Percentiles rank a stretch among this genome's conserved stretches.
These are phyloP conservation scores for Populus tremula DNA, from an alignment of 345 rosid genomes.

Conservation along the genomic window DNA sequence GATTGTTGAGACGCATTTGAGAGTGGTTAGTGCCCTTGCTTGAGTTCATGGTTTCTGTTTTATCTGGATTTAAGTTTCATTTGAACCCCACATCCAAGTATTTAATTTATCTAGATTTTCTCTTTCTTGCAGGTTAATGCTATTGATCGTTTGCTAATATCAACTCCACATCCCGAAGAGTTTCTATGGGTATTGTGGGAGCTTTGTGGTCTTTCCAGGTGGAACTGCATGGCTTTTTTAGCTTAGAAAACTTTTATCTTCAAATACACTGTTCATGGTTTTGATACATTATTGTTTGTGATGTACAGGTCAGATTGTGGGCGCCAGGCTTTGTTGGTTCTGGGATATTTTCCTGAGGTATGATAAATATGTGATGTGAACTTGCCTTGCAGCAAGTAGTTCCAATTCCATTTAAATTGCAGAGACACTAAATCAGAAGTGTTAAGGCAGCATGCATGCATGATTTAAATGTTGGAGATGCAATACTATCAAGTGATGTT, in stretches of 20 bases:
- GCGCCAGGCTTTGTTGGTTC: slow-evolving; percentile 77
- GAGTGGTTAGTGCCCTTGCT: slow-evolving; percentile 73
- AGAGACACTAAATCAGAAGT: slow-evolving; percentile 12
- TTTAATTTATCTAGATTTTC: slow-evolving; percentile 4
- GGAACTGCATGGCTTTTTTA: slow-evolving; percentile 5
- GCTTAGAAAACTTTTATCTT: neutral
- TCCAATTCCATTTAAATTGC: slow-evolving; percentile 8
- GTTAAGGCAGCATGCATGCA: neutral
- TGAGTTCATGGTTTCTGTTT: neutral
- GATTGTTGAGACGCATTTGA: slow-evolving; percentile 83
- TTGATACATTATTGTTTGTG: slow-evolving; percentile 21
- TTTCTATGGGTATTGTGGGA: slow-evolving; percentile 97
- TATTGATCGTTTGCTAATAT: slow-evolving; percentile 70
- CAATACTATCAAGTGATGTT: neutral
- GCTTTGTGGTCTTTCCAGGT: slow-evolving; percentile 93
- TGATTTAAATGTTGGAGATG: slow-evolving; percentile 7
- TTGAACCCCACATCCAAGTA: slow-evolving; percentile 1
- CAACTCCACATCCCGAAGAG: slow-evolving; percentile 82
- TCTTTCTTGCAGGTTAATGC: slow-evolving; percentile 62
- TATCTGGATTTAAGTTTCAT: slow-evolving; percentile 6
- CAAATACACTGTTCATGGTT: slow-evolving; percentile 4
- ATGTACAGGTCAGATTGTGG: slow-evolving; percentile 87
- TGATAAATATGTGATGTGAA: slow-evolving; percentile 2
- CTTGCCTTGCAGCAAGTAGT: neutral
- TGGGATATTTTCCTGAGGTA: slow-evolving; percentile 92